A percentile compares a stretch with the other conserved stretches of the same genome.
phyloP scores from a whole-genome alignment of 345 rosid genomes.

The Zanthoxylum bungeanum region DNA sequence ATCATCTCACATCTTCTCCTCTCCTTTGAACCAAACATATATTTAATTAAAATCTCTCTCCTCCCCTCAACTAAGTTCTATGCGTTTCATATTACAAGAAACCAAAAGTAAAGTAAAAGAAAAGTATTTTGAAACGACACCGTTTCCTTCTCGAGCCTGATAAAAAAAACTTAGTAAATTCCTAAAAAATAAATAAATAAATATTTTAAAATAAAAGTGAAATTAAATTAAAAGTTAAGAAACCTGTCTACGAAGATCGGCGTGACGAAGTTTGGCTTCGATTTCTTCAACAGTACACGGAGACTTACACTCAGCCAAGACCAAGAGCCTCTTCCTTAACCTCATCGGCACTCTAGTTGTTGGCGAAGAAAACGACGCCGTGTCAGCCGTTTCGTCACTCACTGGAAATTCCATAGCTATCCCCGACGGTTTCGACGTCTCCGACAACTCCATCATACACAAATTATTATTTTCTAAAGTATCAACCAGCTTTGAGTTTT shows the following conservation, averaged over 20 bases:
- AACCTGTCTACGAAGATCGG: constrained; percentile 96
- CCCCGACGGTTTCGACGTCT: constrained; percentile 37
- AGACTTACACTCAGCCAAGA: constrained; percentile 51
- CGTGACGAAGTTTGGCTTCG: constrained; percentile 87
- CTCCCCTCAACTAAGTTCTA: too few species aligned
- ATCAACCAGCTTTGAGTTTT: too few species aligned
- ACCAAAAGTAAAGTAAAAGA: too few species aligned
- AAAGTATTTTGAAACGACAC: too few species aligned
- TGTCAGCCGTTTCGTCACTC: constrained; percentile 21
- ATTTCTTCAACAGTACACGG: constrained; percentile 70
- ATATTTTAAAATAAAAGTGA: not conserved
- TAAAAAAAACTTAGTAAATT: too few species aligned
- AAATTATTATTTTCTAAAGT: too few species aligned
- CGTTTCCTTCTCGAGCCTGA: not conserved
- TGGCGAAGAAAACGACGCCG: constrained; percentile 40
- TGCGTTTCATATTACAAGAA: too few species aligned
- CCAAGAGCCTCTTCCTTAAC: constrained; percentile 70
- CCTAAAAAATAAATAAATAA: constrained; percentile 2
- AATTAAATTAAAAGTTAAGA: too few species aligned
- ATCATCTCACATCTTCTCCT: too few species aligned
- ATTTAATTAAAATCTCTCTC: too few species aligned
- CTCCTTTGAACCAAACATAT: too few species aligned
- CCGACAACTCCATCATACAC: constrained; percentile 59
- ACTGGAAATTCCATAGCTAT: constrained; percentile 51
- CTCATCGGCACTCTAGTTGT: constrained; percentile 64